Conservation (phyloP, 495 filamentous ascomycete genomes). For the Daldinia decipiens region DNA sequence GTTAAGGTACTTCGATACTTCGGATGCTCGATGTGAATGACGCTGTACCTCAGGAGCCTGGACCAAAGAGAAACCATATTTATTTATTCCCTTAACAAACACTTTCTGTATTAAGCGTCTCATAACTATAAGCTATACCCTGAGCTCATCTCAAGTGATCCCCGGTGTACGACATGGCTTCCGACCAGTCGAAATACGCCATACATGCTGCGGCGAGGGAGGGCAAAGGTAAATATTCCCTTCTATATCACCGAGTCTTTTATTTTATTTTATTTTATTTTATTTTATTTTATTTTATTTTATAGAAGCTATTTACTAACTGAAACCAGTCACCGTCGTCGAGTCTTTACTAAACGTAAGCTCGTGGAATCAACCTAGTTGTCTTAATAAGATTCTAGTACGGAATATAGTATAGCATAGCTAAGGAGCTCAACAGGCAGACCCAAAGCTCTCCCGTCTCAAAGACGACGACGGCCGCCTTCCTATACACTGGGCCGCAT, state of each 20-base stretch:
- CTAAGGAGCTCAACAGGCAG: slow-evolving; percentile 64
- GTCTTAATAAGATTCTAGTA: background rate
- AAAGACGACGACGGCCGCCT: slow-evolving; percentile 92
- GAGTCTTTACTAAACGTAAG: slow-evolving; percentile 80
- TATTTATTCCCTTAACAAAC: background rate
- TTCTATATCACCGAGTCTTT: background rate
- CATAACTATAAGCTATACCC: too few relatives aligned
- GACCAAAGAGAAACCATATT: slow-evolving; percentile 1
- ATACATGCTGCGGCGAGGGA: slow-evolving; percentile 91
- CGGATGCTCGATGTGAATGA: background rate
- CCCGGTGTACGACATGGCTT: slow-evolving; percentile 30
- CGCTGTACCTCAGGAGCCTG: background rate
- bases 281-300: background rate
- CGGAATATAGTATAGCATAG: background rate
- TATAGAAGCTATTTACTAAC: slow-evolving; percentile 28
- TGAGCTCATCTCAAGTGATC: too few relatives aligned
- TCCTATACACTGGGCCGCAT: slow-evolving; percentile 94
- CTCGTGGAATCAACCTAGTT: slow-evolving; percentile 34
- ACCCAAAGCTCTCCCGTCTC: slow-evolving; percentile 76
- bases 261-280: background rate
- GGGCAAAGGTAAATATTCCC: slow-evolving; percentile 72
- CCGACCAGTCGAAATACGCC: slow-evolving; percentile 68
- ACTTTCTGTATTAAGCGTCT: background rate
- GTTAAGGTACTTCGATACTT: background rate
- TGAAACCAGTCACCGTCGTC: slow-evolving; percentile 65